phyloP scores from a whole-genome alignment of 2,329 filamentous ascomycete genomes.

The Neofusicoccum umdonicola region DNA sequence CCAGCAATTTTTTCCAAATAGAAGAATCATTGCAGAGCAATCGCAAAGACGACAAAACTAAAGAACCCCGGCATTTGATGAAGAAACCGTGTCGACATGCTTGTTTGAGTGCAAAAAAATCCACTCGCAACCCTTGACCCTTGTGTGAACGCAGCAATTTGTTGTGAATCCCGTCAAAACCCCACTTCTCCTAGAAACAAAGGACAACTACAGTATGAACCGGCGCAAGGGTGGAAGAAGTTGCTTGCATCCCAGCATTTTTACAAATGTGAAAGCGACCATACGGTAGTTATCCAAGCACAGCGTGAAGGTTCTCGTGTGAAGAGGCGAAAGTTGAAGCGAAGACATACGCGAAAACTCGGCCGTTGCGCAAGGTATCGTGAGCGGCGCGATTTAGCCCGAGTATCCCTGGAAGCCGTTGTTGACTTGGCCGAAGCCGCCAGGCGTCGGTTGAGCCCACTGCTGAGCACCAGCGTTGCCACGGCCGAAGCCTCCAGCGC shows the following conservation, averaged over 20 bases:
- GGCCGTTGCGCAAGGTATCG: slow-evolving; percentile 16
- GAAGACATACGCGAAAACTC: slow-evolving; percentile 16
- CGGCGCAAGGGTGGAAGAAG: slow-evolving; percentile 16
- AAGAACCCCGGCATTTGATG: slow-evolving; percentile 17
- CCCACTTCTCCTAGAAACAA: slow-evolving; percentile 16
- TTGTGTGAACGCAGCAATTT: slow-evolving; percentile 18
- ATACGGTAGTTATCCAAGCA: slow-evolving; percentile 18
- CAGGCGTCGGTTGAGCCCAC: slow-evolving; percentile 52
- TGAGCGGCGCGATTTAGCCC: slow-evolving; percentile 41
- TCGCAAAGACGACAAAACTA: slow-evolving; percentile 15
- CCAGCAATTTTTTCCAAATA: slow-evolving; percentile 16
- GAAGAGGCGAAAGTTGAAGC: slow-evolving; percentile 16
- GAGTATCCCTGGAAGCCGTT: slow-evolving; percentile 62
- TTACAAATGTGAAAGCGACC: slow-evolving; percentile 18
- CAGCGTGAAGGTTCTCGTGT: slow-evolving; percentile 13
- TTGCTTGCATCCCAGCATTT: slow-evolving; percentile 18
- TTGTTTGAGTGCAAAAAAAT: slow-evolving; percentile 17
- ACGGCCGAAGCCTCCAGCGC: slow-evolving; percentile 81
- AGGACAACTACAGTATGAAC: slow-evolving; percentile 19
- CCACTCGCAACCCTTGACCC: slow-evolving; percentile 15
- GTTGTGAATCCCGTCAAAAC: slow-evolving; percentile 17
- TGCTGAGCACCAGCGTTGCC: slow-evolving; percentile 54
- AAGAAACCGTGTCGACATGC: slow-evolving; percentile 18
- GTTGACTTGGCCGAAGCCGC: slow-evolving; percentile 45
- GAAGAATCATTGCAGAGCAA: slow-evolving; percentile 17